phyloP scores from a whole-genome alignment of 306 rosid genomes.

The Gleditsia sinensis region DNA sequence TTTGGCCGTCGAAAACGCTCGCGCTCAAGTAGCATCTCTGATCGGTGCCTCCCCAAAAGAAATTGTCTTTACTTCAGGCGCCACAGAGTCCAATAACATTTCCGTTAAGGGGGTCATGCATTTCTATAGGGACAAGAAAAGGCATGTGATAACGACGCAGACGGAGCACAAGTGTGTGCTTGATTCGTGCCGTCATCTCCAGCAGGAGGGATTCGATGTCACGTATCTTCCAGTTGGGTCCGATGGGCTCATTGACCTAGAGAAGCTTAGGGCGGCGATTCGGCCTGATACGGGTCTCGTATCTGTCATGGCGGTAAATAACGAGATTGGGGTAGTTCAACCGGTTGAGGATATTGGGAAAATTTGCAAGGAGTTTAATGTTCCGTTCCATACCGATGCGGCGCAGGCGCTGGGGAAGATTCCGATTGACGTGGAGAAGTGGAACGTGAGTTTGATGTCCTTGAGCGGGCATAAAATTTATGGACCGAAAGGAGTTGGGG shows the following conservation, averaged over 20 bases:
- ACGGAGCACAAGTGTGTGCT: conserved; percentile 98
- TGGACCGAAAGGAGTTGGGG: conserved; percentile 86
- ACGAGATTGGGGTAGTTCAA: conserved; percentile 91
- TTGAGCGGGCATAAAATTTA: conserved; percentile 90
- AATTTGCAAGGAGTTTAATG: conserved; percentile 74
- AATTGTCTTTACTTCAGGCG: conserved; percentile 86
- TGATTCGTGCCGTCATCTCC: conserved; percentile 90
- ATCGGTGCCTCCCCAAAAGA: conserved; percentile 83
- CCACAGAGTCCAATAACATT: conserved; percentile 87
- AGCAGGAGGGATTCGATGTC: conserved; percentile 86
- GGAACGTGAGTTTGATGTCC: conserved; percentile 98
- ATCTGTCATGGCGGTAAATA: conserved; percentile 92
- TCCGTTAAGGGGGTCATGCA: conserved; percentile 83
- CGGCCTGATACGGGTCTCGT: conserved; percentile 83
- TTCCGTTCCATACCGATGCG: conserved; percentile 91
- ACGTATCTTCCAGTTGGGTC: conserved; percentile 76
- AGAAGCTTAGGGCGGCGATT: conserved; percentile 64
- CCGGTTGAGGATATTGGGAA: conserved; percentile 84
- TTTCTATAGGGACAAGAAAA: conserved; percentile 82
- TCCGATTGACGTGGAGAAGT: conserved; percentile 73
- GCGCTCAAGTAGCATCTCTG: conserved; percentile 71
- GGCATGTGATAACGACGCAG: conserved; percentile 80
- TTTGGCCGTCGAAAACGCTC: conserved; percentile 80
- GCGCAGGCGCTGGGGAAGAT: conserved; percentile 96
- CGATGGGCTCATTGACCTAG: conserved; percentile 76